phyloP scores from a whole-genome alignment of 2,329 filamentous ascomycete species.

The Pseudogymnoascus sp. region DNA sequence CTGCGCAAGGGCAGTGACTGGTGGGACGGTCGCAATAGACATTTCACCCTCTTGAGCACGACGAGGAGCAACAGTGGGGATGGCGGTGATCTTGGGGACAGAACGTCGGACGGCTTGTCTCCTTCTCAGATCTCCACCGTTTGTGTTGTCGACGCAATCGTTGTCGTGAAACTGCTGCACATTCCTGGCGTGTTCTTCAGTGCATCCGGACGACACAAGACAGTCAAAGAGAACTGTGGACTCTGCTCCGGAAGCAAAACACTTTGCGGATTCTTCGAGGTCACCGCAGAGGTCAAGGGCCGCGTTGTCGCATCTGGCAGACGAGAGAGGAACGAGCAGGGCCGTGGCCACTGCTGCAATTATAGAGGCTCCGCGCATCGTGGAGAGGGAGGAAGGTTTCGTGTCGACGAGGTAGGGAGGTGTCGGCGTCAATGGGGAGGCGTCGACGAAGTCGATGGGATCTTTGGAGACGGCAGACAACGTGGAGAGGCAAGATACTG shows the following conservation, averaged over 20 bases:
- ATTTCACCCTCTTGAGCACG: not conserved
- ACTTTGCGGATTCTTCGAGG: not conserved
- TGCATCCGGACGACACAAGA: not conserved
- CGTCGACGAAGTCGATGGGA: too few relatives aligned
- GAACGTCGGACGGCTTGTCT: not conserved
- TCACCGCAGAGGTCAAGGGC: not conserved
- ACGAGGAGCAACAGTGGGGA: constrained; percentile 1
- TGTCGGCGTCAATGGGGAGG: too few relatives aligned
- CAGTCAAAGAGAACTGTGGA: not conserved
- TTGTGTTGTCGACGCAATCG: not conserved
- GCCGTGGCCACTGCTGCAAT: not conserved
- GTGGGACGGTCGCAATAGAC: not conserved
- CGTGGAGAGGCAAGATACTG: not conserved
- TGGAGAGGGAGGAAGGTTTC: too few relatives aligned
- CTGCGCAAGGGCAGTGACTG: not conserved
- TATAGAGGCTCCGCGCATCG: constrained; percentile 2
- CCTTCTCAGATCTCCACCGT: not conserved
- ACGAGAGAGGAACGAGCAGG: not conserved
- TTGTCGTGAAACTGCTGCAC: not conserved
- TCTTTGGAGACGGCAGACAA: not conserved
- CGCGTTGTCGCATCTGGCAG: not conserved
- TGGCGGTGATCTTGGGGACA: not conserved
- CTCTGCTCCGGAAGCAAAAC: not conserved
- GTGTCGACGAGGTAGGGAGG: too few relatives aligned
- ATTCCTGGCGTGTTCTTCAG: not conserved